phyloP scores from a whole-genome alignment of 371 early-diverging fungal genomes.

The Circinella minor region DNA sequence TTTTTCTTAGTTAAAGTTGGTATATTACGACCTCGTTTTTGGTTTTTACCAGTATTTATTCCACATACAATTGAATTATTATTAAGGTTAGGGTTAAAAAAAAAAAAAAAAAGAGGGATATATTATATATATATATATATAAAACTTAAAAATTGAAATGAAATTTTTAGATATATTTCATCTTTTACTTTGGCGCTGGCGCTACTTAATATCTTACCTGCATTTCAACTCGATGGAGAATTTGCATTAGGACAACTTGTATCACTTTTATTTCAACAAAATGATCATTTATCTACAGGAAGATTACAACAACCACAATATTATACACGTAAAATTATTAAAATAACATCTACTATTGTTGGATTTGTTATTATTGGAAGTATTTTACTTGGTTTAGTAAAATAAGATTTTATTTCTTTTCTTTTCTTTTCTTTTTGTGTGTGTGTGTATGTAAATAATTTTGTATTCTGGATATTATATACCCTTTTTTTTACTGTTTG shows the following conservation, averaged over 20 bases:
- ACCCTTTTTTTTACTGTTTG: slow-evolving; percentile 6
- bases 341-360: slow-evolving; percentile 36
- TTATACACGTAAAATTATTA: slow-evolving; percentile 32
- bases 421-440: too few relatives aligned
- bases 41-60: slow-evolving; percentile 61
- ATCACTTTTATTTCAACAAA: slow-evolving; percentile 24
- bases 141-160: not conserved
- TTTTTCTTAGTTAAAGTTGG: slow-evolving; percentile 79
- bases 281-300: slow-evolving; percentile 15
- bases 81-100: slow-evolving; percentile 51
- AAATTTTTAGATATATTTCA: slow-evolving; percentile 62
- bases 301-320: slow-evolving; percentile 1
- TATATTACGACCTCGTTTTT: slow-evolving; percentile 54
- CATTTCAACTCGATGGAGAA: slow-evolving; percentile 78
- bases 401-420: too few relatives aligned
- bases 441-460: too few relatives aligned
- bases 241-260: slow-evolving; percentile 60
- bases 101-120: too few relatives aligned
- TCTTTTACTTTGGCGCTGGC: slow-evolving; percentile 80
- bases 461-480: not conserved
- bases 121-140: too few relatives aligned
- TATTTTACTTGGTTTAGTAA: slow-evolving; percentile 34
- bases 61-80: slow-evolving; percentile 62
- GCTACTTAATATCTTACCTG: slow-evolving; percentile 80
- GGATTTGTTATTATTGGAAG: slow-evolving; percentile 54